Base-by-base conservation (phyloP, 129 eudicot species). In the Flaveria linearis region DNA sequence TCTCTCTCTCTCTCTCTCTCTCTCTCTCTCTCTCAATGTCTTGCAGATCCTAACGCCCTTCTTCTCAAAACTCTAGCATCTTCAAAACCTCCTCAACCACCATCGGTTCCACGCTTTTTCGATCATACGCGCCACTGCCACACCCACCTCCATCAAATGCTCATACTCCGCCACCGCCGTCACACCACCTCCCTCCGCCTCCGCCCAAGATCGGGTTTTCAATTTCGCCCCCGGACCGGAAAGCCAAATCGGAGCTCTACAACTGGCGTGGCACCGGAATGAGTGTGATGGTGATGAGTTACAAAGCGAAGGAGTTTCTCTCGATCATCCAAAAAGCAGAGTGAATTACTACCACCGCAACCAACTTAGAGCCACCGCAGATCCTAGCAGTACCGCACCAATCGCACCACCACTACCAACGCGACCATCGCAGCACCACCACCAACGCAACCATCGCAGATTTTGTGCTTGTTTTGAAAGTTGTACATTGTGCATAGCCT, bases 271-370 rank as follows among this genome's bases (percentile, higher is more conserved):
- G 86, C 39, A 86, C 92, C 1, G 99, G 99, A 41, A 91, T 95
- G 99, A 86, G 94, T 47, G 99, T 95, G 73, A 95, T 89, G 94
- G 99, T 91, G 74, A 95, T 95, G 99, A 89, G 96, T 73, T 97
- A 95, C 74, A 73, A 97, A 22, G 97, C 97, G 5, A 95, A 95
- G 26, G 97, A 91, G 5, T 95, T 95, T 72, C 85, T 86, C 12
- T 89, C 94, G 45, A 95, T 95, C n/a, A 89, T 95, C 73, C 90
- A 91, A 25, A 89, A 91, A 57, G 99, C 99, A 0, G 97, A 95
- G 23, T 66, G 1, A 1, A 23, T 23, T 1, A 23, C 25, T 0
- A 0, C 25, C 0, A 23, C 25, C 1, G 25, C 25, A 23, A 23
- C 25, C 25, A 23, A 23, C 25, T 23, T 23, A 23, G 25, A 23